phyloP scores from a whole-genome alignment of 805 yeast genomes.

The Zygosaccharomyces kombuchaensis region DNA sequence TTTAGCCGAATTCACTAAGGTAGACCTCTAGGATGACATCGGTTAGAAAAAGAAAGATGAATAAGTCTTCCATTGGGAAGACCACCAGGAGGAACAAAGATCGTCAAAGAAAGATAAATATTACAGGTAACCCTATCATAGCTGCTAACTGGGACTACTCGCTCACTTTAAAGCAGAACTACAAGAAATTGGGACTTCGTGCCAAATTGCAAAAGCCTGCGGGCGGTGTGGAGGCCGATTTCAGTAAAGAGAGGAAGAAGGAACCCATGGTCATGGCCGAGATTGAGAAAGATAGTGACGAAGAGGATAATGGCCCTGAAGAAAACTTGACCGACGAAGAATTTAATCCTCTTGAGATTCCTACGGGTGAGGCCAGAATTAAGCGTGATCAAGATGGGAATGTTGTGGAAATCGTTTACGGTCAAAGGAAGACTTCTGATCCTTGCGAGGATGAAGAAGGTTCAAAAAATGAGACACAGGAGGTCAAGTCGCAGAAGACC shows the following conservation, averaged over 20 bases:
- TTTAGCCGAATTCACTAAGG: not conserved
- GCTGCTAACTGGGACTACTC: conserved; percentile 87
- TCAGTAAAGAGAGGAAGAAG: conserved; percentile 38
- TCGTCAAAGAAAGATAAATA: conserved; percentile 60
- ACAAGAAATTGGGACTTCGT: conserved; percentile 72
- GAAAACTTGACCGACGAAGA: conserved; percentile 27
- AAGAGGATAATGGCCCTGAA: conserved; percentile 17
- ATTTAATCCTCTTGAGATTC: conserved; percentile 50
- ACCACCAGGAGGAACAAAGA: conserved; percentile 68
- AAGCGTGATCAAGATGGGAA: conserved; percentile 66
- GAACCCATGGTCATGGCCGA: conserved; percentile 32
- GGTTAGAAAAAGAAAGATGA: conserved; percentile 84
- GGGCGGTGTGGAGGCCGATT: conserved; percentile 73
- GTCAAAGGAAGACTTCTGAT: conserved; percentile 46
- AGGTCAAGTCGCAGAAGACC: conserved; percentile 35
- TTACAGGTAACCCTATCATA: conserved; percentile 72
- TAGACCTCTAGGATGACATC: conserved; percentile 44
- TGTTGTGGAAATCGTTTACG: conserved; percentile 64
- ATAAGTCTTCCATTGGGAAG: conserved; percentile 64
- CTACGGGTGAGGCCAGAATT: conserved; percentile 75
- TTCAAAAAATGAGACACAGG: conserved; percentile 18
- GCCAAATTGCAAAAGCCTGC: conserved; percentile 61
- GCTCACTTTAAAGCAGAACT: conserved; percentile 79
- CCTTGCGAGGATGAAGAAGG: conserved; percentile 36
- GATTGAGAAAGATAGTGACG: conserved; percentile 31